Base-by-base conservation (phyloP, 1,284 basidiomycete species). In the Pyrrhoderma lamaoense region DNA sequence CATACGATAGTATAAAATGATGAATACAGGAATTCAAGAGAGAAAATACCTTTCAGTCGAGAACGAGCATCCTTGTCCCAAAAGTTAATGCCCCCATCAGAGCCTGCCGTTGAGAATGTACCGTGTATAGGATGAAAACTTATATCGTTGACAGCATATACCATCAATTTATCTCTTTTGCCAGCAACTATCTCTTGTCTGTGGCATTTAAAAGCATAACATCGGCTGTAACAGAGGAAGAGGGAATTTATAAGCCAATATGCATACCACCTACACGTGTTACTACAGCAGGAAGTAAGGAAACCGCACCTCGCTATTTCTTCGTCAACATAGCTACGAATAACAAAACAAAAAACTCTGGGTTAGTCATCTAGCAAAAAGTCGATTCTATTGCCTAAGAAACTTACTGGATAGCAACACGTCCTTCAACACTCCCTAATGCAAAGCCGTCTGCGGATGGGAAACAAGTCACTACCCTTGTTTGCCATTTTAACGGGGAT, bases 161-260 rank as follows among this genome's bases (percentile, higher is more conserved):
- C 87, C 44, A 92, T 71, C 0, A 86, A 81, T 59, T 89, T 81
- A 55, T 89, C 83, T 62, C 88, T 86, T 42, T 75, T 60, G 40
- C 72, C 76, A 2, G 82, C 77, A 1, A 70, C 64, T 51, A 76
- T 70, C 57, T 93, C 90, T 49, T 81, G 80, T 38, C 93, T 88
- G 65, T 97, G 94, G 62, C 94, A 97, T 63, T 93, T 95, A 79
- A 98, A 98, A 0, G 90, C 92, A 65, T 95, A 96, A 70, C 95
- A 95, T 64, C 81, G 78, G 52, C 84, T 89, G 55, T 21, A 19
- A 51, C 38, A 54, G 3, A 47, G 49, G 34, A 38, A 47, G 37
- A 35, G 14, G n/a, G n/a, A n/a, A n/a, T n/a, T n/a, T n/a, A n/a
- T n/a, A n/a, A n/a, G n/a, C n/a, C n/a, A n/a, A n/a, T n/a, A n/a